Evolutionary conservation across 495 filamentous ascomycete species (phyloP).

Genomic region (Aspergillus olivimuriae): DNA sequence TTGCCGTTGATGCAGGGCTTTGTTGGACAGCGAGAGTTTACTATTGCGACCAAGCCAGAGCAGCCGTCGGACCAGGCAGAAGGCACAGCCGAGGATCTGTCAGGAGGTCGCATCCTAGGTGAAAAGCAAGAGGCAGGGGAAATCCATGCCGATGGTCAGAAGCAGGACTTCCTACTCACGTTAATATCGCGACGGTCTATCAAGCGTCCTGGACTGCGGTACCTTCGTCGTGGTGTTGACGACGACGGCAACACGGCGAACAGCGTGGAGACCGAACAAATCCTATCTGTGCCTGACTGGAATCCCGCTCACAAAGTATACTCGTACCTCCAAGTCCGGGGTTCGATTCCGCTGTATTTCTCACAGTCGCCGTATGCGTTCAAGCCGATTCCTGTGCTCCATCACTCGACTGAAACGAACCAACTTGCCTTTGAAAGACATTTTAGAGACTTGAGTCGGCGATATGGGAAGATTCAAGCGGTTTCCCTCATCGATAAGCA

Average conservation of each 20-base stretch:
- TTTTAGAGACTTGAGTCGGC: slow-evolving; percentile 55
- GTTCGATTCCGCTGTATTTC: slow-evolving; percentile 88
- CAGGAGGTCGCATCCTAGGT: slow-evolving; percentile 27
- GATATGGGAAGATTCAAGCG: slow-evolving; percentile 72
- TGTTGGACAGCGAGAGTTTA: slow-evolving; percentile 80
- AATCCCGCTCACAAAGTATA: slow-evolving; percentile 55
- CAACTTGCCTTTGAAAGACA: slow-evolving; percentile 71
- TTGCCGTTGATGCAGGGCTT: slow-evolving; percentile 92
- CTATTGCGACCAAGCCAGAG: slow-evolving; percentile 41
- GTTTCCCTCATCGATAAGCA: slow-evolving; percentile 84
- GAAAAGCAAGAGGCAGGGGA: slow-evolving; percentile 27
- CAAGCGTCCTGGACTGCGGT: slow-evolving; percentile 79
- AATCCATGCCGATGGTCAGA: slow-evolving; percentile 17
- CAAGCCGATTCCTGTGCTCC: slow-evolving; percentile 76
- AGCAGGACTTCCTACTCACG: slow-evolving; percentile 64
- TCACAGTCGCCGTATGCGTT: slow-evolving; percentile 89
- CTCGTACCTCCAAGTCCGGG: slow-evolving; percentile 79
- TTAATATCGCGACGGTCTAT: slow-evolving; percentile 79
- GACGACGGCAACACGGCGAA: slow-evolving; percentile 87
- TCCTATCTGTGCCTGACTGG: slow-evolving; percentile 65
- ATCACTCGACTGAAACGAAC: slow-evolving; percentile 71
- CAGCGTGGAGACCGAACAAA: slow-evolving; percentile 87
- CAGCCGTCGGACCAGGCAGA: slow-evolving; percentile 8
- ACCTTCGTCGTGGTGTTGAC: slow-evolving; percentile 86
- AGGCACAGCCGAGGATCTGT: slow-evolving; percentile 13